Evolutionary conservation across 352 stramenopile species (phyloP).

Genomic region (Globisporangium iwayamae): DNA sequence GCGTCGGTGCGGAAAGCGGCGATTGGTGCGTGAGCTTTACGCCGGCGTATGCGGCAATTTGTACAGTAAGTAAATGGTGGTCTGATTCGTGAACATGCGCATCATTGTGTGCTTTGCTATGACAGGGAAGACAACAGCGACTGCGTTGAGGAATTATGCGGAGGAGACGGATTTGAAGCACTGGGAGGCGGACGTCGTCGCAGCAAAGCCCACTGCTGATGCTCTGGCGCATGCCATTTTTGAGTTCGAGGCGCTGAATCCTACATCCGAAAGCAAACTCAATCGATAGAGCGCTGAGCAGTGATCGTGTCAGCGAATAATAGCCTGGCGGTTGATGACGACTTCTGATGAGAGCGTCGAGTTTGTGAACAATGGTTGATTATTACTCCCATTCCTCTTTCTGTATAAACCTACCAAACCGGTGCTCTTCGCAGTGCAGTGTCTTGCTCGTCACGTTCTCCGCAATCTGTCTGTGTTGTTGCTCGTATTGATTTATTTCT

Average conservation of each 20-base stretch:
- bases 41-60: neutral
- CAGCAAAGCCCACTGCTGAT: conserved; percentile 52
- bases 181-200: conserved; percentile 53
- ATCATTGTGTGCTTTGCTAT: neutral
- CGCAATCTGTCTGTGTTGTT: neutral
- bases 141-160: conserved; percentile 44
- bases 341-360: neutral
- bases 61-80: neutral
- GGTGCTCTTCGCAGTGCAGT: neutral
- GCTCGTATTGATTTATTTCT: neutral
- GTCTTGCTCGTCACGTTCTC: neutral
- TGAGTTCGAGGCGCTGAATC: conserved; percentile 27
- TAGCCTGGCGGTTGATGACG: neutral
- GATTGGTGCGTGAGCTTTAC: conserved; percentile 36
- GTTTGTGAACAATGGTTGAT: neutral
- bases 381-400: neutral
- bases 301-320: neutral
- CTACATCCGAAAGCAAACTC: neutral
- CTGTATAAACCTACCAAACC: neutral
- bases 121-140: conserved; percentile 67
- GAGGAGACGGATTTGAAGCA: conserved; percentile 30
- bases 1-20: conserved; percentile 63
- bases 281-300: neutral
- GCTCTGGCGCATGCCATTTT: conserved; percentile 51
- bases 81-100: neutral